Percentiles rank a stretch among this genome's conserved stretches.
Evolutionary conservation across 2,329 filamentous ascomycete species (phyloP).

Genomic region (Westerdykella sp.): DNA sequence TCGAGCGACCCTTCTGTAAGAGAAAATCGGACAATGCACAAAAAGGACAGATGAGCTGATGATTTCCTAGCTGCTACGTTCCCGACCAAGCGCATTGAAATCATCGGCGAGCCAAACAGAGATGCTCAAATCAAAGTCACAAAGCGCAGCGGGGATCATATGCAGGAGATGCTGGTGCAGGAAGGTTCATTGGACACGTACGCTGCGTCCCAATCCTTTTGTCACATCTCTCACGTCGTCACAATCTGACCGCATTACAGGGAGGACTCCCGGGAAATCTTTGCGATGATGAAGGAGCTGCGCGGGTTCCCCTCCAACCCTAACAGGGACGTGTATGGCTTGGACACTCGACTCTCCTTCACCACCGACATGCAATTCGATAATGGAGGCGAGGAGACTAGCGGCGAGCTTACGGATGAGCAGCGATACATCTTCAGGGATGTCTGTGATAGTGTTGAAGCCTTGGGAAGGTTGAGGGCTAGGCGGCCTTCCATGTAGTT

Average conservation of each 20-base stretch:
- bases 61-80: neutral
- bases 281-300: neutral
- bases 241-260: neutral
- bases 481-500: neutral
- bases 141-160: neutral
- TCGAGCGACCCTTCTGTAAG: neutral
- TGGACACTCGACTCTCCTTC: neutral
- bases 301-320: neutral
- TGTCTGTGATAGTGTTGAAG: neutral
- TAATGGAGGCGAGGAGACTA: neutral
- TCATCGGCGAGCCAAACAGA: neutral
- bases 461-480: neutral
- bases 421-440: neutral
- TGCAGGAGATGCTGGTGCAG: neutral
- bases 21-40: neutral
- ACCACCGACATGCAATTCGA: neutral
- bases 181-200: neutral
- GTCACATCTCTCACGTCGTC: neutral
- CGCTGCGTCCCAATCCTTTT: neutral
- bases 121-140: neutral
- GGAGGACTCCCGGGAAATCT: neutral
- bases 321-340: neutral
- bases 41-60: neutral
- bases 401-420: neutral
- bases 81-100: neutral